phyloP scores from a whole-genome alignment of 2,329 filamentous ascomycete genomes.

The Rutstroemia sydowiana region DNA sequence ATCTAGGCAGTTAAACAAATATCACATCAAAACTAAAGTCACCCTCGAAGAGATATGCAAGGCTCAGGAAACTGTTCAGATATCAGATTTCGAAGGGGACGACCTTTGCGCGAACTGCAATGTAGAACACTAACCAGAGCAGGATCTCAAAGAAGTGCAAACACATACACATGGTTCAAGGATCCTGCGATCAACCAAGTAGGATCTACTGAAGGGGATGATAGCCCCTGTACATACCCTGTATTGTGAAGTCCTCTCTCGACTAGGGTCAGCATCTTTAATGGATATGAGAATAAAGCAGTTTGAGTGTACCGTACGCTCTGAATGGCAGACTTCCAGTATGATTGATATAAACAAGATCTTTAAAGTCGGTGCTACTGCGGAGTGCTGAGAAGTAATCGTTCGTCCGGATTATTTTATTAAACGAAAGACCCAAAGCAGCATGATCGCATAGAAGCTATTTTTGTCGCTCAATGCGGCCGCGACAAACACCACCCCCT shows the following conservation, averaged over 20 bases:
- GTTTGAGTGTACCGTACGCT: conserved; percentile 6
- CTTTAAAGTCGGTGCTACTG: not conserved
- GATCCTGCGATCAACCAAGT: conserved; percentile 27
- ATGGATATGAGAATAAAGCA: conserved; percentile 14
- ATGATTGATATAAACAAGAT: not conserved
- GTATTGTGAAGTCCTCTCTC: conserved; percentile 3
- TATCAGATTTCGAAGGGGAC: conserved; percentile 2
- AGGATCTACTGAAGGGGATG: conserved; percentile 20
- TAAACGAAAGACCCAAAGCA: no score
- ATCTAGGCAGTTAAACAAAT: no score
- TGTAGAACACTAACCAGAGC: conserved; percentile 11
- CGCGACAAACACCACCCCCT: no score
- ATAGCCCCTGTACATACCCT: not conserved
- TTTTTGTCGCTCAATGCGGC: no score
- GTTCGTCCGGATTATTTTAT: no score
- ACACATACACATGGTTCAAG: conserved; percentile 21
- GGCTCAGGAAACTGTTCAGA: not conserved
- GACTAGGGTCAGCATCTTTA: not conserved
- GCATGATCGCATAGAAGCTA: not conserved
- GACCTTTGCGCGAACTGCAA: conserved; percentile 1
- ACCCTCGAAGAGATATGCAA: no score
- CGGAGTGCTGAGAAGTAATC: no score
- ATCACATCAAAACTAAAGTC: no score
- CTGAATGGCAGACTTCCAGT: not conserved
- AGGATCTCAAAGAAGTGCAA: conserved; percentile 23